Evolutionary conservation across 352 stramenopile species (phyloP), one percentile per base, ranked within the genome.

Genomic region (Phytophthora megakarya): DNA sequence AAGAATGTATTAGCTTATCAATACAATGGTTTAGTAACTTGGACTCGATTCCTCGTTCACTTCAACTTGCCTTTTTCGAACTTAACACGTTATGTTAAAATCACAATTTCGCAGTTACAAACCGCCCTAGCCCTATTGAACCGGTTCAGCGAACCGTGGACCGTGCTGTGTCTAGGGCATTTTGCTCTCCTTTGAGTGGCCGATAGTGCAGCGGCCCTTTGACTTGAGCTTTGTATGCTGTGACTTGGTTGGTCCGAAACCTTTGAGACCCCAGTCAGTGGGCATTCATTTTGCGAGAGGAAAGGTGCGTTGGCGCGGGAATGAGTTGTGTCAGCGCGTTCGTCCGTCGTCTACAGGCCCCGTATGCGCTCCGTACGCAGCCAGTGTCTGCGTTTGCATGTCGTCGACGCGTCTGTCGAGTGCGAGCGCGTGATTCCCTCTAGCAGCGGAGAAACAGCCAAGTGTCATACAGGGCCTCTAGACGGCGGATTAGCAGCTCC

Each of bases 281-380:
- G 48, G 59, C 65, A 68, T 68, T 77, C 72, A 80, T 78, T 80
- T 78, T 77, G 69, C 65, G 72, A 80, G 72, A 78, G 69, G 68
- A 80, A 75, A 80, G 72, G 72, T 80, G 69, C 65, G 72, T 77
- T 66, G 48, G 50, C 32, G 48, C 48, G 21, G 22, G 10, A 30
- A 51, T 50, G 30, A 44, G 51, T 21, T 33, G 21, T 13, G 8
- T 39, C 6, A 18, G 18, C 11, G 46, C 39, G 47, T 42, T 28
- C 7, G 1, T 57, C 39, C 42, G 67, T 51, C 39, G 50, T 65
- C 55, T 50, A 35, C 35, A 53, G 33, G 22, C 25, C 28, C 7
- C 19, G 10, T 26, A 42, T 47, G 55, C 16, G 8, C 13, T 16
- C 33, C 16, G 12, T 10, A 5, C 23, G 9, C 12, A 52, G 32